Evolutionary conservation across 805 yeast genomes (phyloP), one percentile per base, ranked within the genome.

Genomic region (Monosporozyma yasuniensis): DNA sequence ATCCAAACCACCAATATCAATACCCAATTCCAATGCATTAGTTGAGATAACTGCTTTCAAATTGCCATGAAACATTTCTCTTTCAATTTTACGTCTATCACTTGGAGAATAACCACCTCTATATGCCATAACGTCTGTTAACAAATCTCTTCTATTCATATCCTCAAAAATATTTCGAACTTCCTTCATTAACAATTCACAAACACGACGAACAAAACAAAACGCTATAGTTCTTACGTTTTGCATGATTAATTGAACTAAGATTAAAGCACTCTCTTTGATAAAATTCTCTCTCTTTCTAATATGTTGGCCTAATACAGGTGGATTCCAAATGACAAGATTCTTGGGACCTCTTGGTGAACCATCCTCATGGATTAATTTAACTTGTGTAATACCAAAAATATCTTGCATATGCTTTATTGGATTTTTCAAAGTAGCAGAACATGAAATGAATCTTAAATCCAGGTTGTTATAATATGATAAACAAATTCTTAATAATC

Each of bases 11-110:
- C 98, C 95, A 53, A 93, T 84, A 72, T 93, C 99, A 47, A 93
- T 87, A 52, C 99, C 99, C 45, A 93, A 75, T 61, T 93, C 99
- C 50, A 93, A 70, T 0, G 99, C 99, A 66, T 90, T 89, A 0
- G 99, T 93, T 0, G 99, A 91, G 4, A 93, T 80, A 25, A 95
- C 86, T 0, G 96, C 97, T 51, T 83, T 73, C 25, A 93, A 66
- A 49, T 81, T 79, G 0, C 98, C 97, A 54, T 77, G 78, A 63
- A 93, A 93, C 96, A 93, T 87, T 57, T 86, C 87, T 44, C 76
- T 73, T 64, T 93, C 99, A 50, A 93, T 91, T 49, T 80, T 76
- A 55, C 99, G 76, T 55, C 99, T 75, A 60, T 91, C 98, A 1
- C 76, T 68, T 1, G 90, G 82, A 3, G 95, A 80, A 61, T 93